Conservation (phyloP, 2,329 filamentous ascomycete genomes). For the Aspergillus glaucus region DNA sequence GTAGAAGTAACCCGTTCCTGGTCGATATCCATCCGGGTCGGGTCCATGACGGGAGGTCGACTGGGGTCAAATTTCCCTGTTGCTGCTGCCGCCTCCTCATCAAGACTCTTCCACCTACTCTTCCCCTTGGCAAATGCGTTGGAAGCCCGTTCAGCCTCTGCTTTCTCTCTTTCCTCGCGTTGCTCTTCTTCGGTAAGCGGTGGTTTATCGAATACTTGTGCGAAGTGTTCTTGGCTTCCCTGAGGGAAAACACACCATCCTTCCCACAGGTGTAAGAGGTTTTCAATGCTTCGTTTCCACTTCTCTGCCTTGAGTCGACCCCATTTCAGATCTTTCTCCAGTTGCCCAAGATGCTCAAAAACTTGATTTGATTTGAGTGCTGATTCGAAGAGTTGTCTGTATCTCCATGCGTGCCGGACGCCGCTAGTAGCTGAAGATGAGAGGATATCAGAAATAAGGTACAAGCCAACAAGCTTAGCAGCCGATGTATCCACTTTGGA, state of each 20-base stretch:
- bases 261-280: slow-evolving; percentile 65
- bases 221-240: slow-evolving; percentile 65
- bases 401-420: slow-evolving; percentile 80
- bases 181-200: slow-evolving; percentile 48
- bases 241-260: slow-evolving; percentile 63
- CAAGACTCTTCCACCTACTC: slow-evolving; percentile 42
- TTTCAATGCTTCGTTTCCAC: slow-evolving; percentile 70
- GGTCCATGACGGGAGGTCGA: slow-evolving; percentile 18
- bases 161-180: slow-evolving; percentile 39
- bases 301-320: slow-evolving; percentile 76
- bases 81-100: slow-evolving; percentile 31
- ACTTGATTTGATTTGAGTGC: slow-evolving; percentile 61
- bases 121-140: slow-evolving; percentile 36
- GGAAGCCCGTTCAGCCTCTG: slow-evolving; percentile 33
- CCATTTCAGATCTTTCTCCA: slow-evolving; percentile 69
- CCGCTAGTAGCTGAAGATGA: slow-evolving; percentile 69
- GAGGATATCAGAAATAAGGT: slow-evolving; percentile 73
- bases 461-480: slow-evolving; percentile 73
- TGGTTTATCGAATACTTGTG: slow-evolving; percentile 64
- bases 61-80: slow-evolving; percentile 22
- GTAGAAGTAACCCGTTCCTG: slow-evolving; percentile 24
- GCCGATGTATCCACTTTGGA: slow-evolving; percentile 58
- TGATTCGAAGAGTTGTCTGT: slow-evolving; percentile 70
- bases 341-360: slow-evolving; percentile 68
- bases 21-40: slow-evolving; percentile 28